phyloP scores from a whole-genome alignment of 2,329 filamentous ascomycete species.

The Simplicillium aogashimaense region DNA sequence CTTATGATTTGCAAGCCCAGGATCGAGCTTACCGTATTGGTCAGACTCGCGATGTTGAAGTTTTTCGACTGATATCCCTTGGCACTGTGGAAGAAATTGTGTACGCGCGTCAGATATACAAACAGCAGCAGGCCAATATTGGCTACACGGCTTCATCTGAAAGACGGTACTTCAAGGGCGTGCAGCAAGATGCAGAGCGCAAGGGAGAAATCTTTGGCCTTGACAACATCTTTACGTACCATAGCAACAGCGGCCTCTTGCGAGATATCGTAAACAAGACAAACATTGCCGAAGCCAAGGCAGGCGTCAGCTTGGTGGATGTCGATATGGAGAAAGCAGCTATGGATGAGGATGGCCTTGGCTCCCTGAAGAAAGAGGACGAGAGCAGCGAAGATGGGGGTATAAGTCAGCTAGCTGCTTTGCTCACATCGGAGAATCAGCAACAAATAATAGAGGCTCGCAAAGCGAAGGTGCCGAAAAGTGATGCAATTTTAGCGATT shows the following conservation, averaged over 20 bases:
- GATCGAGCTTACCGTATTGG: constrained; percentile 95
- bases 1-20: constrained; percentile 90
- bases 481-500: constrained; percentile 80
- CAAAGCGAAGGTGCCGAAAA: constrained; percentile 33
- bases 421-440: constrained; percentile 38
- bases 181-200: constrained; percentile 71
- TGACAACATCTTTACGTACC: constrained; percentile 75
- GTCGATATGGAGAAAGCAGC: constrained; percentile 58
- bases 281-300: constrained; percentile 87
- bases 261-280: constrained; percentile 98
- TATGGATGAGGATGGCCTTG: constrained; percentile 38
- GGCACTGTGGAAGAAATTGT: constrained; percentile 97
- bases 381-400: constrained; percentile 53
- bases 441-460: constrained; percentile 20
- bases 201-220: constrained; percentile 94
- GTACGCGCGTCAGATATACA: constrained; percentile 95
- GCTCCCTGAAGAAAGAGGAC: constrained; percentile 33
- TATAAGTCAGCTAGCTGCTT: constrained; percentile 59
- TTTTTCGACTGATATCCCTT: constrained; percentile 81
- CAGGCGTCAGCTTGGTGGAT: constrained; percentile 70
- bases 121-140: constrained; percentile 97
- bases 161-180: constrained; percentile 88
- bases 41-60: constrained; percentile 85
- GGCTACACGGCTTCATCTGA: constrained; percentile 90
- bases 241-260: constrained; percentile 68